phyloP scores from a whole-genome alignment of 1,139 yeast species.

The Trichomonascaceae sp. region DNA sequence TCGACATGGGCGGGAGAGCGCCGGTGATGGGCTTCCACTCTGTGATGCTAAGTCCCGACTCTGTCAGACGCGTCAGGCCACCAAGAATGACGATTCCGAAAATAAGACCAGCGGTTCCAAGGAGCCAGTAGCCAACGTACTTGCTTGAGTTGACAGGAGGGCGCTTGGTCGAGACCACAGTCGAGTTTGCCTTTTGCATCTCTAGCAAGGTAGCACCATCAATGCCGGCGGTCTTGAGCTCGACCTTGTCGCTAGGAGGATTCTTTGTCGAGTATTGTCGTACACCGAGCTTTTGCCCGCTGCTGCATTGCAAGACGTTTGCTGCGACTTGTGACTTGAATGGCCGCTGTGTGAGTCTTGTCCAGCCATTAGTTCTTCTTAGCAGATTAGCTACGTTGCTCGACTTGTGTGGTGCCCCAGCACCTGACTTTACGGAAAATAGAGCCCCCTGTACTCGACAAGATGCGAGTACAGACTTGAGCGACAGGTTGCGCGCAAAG shows the following conservation, averaged over 20 bases:
- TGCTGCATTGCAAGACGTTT: not conserved
- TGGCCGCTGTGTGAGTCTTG: too few species aligned
- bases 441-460: too few species aligned
- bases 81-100: constrained; percentile 96
- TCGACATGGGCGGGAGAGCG: constrained; percentile 69
- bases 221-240: not conserved
- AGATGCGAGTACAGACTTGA: constrained; percentile 17
- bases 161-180: constrained; percentile 8
- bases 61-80: constrained; percentile 89
- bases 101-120: constrained; percentile 82
- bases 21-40: constrained; percentile 99
- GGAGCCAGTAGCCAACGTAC: constrained; percentile 71
- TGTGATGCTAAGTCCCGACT: constrained; percentile 89
- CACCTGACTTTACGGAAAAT: too few species aligned
- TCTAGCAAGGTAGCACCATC: constrained; percentile 1
- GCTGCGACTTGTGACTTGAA: too few species aligned
- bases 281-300: not conserved
- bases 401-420: constrained; percentile 5
- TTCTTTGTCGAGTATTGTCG: not conserved
- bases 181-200: constrained; percentile 7
- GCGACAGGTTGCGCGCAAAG: constrained; percentile 18
- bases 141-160: constrained; percentile 21
- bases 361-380: constrained; percentile 1
- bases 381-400: not conserved
- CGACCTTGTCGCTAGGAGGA: not conserved